These are phyloP conservation scores for Ceratocystiopsis brevicomis DNA, from an alignment of 2,329 filamentous ascomycete species.

Conservation along the genomic window DNA sequence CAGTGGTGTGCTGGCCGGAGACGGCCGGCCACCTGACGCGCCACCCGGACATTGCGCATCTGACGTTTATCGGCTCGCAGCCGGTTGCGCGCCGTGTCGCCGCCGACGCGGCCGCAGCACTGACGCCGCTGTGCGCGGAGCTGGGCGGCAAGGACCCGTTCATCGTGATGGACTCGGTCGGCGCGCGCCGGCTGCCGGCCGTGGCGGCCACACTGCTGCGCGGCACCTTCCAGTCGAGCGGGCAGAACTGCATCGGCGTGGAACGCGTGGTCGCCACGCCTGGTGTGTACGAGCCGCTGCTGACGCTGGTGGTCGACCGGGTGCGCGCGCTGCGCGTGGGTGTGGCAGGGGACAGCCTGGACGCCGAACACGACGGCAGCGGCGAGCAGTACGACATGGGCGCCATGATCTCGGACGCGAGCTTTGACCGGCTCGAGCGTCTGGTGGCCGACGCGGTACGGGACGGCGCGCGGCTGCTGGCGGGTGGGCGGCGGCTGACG, in stretches of 20 bases:
- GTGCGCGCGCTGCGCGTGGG: slow-evolving; percentile 62
- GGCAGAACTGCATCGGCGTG: slow-evolving; percentile 95
- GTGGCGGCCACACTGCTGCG: slow-evolving; percentile 73
- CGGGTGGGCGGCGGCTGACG: slow-evolving; percentile 50
- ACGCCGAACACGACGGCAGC: neutral
- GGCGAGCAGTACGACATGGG: slow-evolving; percentile 52
- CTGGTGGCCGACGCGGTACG: slow-evolving; percentile 61
- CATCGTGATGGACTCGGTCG: slow-evolving; percentile 65
- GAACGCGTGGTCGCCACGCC: slow-evolving; percentile 77
- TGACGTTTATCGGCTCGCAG: slow-evolving; percentile 90
- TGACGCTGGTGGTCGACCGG: slow-evolving; percentile 51
- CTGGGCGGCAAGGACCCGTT: slow-evolving; percentile 90
- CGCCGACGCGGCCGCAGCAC: slow-evolving; percentile 60
- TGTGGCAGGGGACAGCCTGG: slow-evolving; percentile 19
- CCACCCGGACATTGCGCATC: slow-evolving; percentile 65
- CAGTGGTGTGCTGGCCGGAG: slow-evolving; percentile 71
- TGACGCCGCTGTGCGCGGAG: slow-evolving; percentile 82
- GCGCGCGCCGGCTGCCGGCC: slow-evolving; percentile 39
- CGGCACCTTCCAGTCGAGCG: slow-evolving; percentile 84
- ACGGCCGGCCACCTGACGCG: slow-evolving; percentile 67
- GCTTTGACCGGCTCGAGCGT: slow-evolving; percentile 56
- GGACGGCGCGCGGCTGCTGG: slow-evolving; percentile 62
- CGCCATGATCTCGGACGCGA: slow-evolving; percentile 66
- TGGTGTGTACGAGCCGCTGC: slow-evolving; percentile 53
- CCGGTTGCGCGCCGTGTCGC: slow-evolving; percentile 78